These are phyloP conservation scores for Chaetomium sp. DNA, from an alignment of 2,329 filamentous ascomycete genomes.

Conservation along the genomic window DNA sequence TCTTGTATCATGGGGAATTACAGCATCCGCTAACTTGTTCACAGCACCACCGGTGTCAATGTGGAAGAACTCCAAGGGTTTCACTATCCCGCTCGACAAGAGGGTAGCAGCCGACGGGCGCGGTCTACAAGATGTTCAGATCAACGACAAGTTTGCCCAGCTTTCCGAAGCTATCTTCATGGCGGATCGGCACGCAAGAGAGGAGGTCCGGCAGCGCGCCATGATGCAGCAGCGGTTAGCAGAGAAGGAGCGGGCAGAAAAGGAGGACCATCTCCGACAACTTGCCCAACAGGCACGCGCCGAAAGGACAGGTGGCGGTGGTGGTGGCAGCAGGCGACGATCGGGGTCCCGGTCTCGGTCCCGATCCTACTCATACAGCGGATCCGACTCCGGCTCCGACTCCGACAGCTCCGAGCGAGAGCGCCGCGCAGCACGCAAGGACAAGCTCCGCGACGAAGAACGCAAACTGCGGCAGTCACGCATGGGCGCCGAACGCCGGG, in stretches of 20 bases:
- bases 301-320: constrained; percentile 54
- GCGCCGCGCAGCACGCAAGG: constrained; percentile 69
- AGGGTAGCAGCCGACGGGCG: constrained; percentile 88
- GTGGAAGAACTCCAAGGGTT: constrained; percentile 99
- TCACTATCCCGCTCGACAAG: constrained; percentile 93
- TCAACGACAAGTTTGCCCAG: constrained; percentile 97
- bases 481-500: constrained; percentile 87
- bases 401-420: constrained; percentile 67
- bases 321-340: constrained; percentile 18
- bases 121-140: constrained; percentile 84
- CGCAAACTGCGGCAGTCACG: constrained; percentile 85
- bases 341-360: constrained; percentile 21
- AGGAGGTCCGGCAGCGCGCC: constrained; percentile 87
- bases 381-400: constrained; percentile 42
- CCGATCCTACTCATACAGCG: constrained; percentile 46
- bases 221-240: constrained; percentile 94
- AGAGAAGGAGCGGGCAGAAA: constrained; percentile 91
- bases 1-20: neutral
- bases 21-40: neutral
- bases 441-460: constrained; percentile 76
- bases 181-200: constrained; percentile 87
- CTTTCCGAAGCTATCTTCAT: constrained; percentile 93
- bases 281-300: constrained; percentile 89
- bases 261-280: constrained; percentile 84
- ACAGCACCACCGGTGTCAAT: constrained; percentile 77